phyloP scores from a whole-genome alignment of 208 protist genomes.

The Borovskyia barvae region DNA sequence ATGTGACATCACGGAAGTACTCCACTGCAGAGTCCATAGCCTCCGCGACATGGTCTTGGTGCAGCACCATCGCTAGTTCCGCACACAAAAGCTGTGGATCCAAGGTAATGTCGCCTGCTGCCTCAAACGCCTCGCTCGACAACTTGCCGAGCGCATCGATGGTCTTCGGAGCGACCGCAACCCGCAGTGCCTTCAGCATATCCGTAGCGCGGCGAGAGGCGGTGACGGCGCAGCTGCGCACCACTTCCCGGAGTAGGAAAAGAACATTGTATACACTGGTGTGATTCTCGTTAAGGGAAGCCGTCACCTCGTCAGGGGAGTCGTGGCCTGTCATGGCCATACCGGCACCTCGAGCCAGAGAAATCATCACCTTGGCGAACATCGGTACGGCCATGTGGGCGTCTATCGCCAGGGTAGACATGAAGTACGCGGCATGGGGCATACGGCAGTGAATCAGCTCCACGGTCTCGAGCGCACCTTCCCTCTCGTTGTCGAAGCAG shows the following conservation, averaged over 20 bases:
- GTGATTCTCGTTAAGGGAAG: constrained; percentile 48
- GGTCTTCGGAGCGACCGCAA: constrained; percentile 74
- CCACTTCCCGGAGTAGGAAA: constrained; percentile 81
- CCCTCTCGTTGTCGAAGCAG: constrained; percentile 78
- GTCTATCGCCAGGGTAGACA: constrained; percentile 77
- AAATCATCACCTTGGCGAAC: constrained; percentile 87
- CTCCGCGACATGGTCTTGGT: constrained; percentile 79
- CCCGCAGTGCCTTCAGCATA: constrained; percentile 80
- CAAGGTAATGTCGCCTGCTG: constrained; percentile 46
- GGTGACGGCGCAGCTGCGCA: constrained; percentile 82
- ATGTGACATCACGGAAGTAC: constrained; percentile 76
- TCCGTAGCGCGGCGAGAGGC: constrained; percentile 69
- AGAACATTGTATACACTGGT: constrained; percentile 90
- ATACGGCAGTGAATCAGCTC: constrained; percentile 83
- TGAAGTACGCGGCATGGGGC: constrained; percentile 90
- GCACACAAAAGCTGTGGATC: constrained; percentile 88
- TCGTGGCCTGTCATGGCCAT: constrained; percentile 82
- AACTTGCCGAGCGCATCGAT: constrained; percentile 88
- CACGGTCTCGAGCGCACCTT: constrained; percentile 79
- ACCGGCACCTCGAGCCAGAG: constrained; percentile 77
- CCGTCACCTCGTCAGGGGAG: constrained; percentile 70
- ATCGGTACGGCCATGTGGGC: constrained; percentile 87
- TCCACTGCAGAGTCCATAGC: constrained; percentile 77
- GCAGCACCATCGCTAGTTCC: constrained; percentile 90
- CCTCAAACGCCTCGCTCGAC: constrained; percentile 71